These are phyloP conservation scores for Populus deltoides DNA, from an alignment of 345 rosid species.

Conservation along the genomic window DNA sequence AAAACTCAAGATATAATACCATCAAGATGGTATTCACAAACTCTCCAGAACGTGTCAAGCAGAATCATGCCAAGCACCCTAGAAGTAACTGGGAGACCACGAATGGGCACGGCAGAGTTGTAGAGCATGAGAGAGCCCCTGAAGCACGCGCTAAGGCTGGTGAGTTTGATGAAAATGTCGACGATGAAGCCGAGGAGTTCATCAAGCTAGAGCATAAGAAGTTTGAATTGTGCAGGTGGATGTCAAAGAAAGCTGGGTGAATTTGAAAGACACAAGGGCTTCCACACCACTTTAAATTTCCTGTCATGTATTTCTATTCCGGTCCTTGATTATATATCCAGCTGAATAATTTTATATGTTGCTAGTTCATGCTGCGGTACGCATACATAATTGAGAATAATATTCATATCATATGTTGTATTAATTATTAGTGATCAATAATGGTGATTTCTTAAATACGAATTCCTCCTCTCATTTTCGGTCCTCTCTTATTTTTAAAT, in stretches of 20 bases:
- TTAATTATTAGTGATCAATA: neutral
- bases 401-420: too few species aligned
- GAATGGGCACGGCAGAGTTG: neutral
- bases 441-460: neutral
- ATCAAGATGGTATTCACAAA: constrained; percentile 10
- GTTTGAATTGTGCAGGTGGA: constrained; percentile 27
- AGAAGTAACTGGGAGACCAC: constrained; percentile 7
- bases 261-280: too few species aligned
- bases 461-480: neutral
- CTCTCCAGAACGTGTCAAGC: constrained; percentile 3
- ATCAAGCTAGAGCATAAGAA: constrained; percentile 53
- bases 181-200: constrained; percentile 62
- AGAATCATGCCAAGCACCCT: neutral
- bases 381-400: too few species aligned
- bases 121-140: constrained; percentile 3
- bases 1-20: neutral
- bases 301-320: neutral
- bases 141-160: neutral
- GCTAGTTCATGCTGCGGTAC: neutral
- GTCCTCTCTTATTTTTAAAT: too few species aligned
- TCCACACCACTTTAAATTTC: neutral
- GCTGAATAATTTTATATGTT: neutral
- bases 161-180: constrained; percentile 29
- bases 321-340: too few species aligned
- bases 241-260: neutral